Evolutionary conservation across 2,329 filamentous ascomycete genomes (phyloP), one percentile per base, ranked within the genome.

Genomic region (Orbilia ellipsospora): DNA sequence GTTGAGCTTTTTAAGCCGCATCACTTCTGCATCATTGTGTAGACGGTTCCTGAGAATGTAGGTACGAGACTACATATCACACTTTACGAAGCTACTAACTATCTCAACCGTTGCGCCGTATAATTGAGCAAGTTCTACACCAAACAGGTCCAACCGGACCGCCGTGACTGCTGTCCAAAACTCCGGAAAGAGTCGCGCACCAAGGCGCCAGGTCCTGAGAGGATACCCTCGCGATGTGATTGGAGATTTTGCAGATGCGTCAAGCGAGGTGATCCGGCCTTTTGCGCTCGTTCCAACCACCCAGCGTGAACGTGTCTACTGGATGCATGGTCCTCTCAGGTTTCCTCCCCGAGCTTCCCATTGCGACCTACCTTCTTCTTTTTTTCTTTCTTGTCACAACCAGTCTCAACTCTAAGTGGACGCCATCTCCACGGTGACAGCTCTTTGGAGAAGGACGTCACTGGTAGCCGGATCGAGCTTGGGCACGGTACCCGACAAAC

Each of bases 181-280:
- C 44, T 69, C 57, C 65, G 57, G 57, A 36, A 52, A 40, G 48
- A 70, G 40, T 70, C 66, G 66, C 57, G 65, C 57, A 70, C 55
- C 40, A 59, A 26, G 40, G 28, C 40, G 40, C 31, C 31, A 23
- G 16, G 20, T 59, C 40, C 28, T 20, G 7, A 59, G 28, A 36
- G 31, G 31, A 36, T 36, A 36, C 40, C 31, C 44, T 55, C 44
- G 55, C 40, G 60, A 60, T 72, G 52, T 72, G 67, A 72, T 72
- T 72, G 67, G 67, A 40, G 55, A 64, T 23, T 72, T 57, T 42
- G 56, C 56, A 61, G 55, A 62, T 23, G 44, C 42, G 59, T 45
- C 59, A 72, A 64, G 60, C 60, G 67, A 72, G 67, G 51, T 72
- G 67, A 31, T 72, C 48, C 40, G 48, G 59, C 55, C 52, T 45